phyloP scores from a whole-genome alignment of 495 filamentous ascomycete species.

The Lindgomyces ingoldianus region DNA sequence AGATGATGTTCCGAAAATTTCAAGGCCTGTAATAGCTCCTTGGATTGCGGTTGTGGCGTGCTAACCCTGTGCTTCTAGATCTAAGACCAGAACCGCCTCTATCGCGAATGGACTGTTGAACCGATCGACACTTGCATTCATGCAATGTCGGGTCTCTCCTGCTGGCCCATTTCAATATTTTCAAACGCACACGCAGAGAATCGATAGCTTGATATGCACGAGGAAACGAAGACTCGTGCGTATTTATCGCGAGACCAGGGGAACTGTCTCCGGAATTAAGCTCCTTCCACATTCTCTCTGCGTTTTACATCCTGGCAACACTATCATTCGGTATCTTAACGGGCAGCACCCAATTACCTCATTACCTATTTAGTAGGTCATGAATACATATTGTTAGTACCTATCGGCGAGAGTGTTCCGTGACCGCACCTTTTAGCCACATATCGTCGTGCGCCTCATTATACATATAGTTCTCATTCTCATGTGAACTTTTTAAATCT shows the following conservation, averaged over 20 bases:
- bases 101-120: neutral
- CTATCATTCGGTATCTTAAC: neutral
- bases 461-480: neutral
- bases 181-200: too few species aligned
- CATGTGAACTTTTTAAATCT: neutral
- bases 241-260: too few species aligned
- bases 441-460: neutral
- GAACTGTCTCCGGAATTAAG: too few species aligned
- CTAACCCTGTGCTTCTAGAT: neutral
- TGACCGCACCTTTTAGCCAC: neutral
- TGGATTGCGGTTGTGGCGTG: constrained; percentile 8
- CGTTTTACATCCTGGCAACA: neutral
- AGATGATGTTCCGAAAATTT: too few species aligned
- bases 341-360: neutral
- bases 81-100: neutral
- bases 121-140: neutral
- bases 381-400: neutral
- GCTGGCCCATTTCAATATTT: neutral
- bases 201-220: too few species aligned
- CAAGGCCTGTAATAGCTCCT: too few species aligned
- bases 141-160: neutral
- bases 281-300: too few species aligned
- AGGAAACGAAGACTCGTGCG: too few species aligned
- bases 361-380: neutral
- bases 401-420: neutral